Evolutionary conservation across 2,329 filamentous ascomycete species (phyloP).

Genomic region (Septoria petroselini): DNA sequence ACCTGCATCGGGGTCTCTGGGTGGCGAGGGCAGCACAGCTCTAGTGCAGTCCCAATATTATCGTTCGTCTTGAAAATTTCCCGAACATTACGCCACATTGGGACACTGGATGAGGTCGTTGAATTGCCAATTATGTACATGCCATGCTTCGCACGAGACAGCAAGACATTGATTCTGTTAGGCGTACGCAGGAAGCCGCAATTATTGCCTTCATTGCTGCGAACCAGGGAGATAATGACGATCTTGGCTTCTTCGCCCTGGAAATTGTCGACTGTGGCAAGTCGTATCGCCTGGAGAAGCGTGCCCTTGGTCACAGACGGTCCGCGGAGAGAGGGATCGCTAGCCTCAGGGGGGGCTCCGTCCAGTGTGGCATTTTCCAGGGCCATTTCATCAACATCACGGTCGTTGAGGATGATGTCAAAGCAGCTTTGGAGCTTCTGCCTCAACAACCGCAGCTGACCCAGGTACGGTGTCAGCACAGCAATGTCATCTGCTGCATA

Average conservation of each 20-base stretch:
- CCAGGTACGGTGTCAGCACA: constrained; percentile 64
- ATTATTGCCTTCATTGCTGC: constrained; percentile 58
- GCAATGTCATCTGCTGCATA: constrained; percentile 64
- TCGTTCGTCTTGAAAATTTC: constrained; percentile 47
- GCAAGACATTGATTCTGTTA: constrained; percentile 68
- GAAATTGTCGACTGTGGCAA: constrained; percentile 60
- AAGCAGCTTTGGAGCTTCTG: constrained; percentile 4
- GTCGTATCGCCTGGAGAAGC: constrained; percentile 15
- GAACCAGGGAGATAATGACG: constrained; percentile 66
- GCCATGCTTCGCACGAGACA: constrained; percentile 65
- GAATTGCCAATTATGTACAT: constrained; percentile 64
- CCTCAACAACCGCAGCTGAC: constrained; percentile 56
- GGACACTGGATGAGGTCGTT: constrained; percentile 54
- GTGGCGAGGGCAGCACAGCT: constrained; percentile 62
- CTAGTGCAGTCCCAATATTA: constrained; percentile 52
- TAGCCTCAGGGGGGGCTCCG: not conserved
- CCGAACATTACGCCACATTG: constrained; percentile 64
- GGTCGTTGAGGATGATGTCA: constrained; percentile 58
- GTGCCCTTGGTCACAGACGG: constrained; percentile 11
- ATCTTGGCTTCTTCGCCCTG: constrained; percentile 74
- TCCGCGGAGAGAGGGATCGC: not conserved
- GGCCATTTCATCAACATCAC: constrained; percentile 30
- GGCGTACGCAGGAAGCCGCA: constrained; percentile 64
- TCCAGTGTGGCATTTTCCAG: constrained; percentile 9
- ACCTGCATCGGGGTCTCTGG: constrained; percentile 51